Conservation (phyloP, 2,329 filamentous ascomycete genomes). For the Ophiosphaerella korrae region DNA sequence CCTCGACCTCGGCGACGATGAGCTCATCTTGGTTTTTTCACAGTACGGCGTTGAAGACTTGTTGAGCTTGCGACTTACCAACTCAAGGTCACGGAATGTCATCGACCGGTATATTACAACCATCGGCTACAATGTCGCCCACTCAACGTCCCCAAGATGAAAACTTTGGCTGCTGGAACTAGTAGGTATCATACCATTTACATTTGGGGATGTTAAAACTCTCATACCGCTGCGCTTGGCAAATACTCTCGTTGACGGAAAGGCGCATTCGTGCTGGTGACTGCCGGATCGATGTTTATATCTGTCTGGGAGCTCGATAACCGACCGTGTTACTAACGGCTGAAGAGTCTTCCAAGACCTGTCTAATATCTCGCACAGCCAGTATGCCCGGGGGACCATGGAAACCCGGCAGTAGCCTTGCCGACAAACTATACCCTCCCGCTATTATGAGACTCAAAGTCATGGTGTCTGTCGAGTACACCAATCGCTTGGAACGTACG, state of each 20-base stretch:
- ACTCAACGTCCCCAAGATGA: conserved; percentile 30
- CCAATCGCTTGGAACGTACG: conserved; percentile 15
- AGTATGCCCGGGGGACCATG: conserved; percentile 15
- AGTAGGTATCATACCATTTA: conserved; percentile 9
- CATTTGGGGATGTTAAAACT: conserved; percentile 28
- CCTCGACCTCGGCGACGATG: conserved; percentile 33
- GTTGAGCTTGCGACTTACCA: conserved; percentile 25
- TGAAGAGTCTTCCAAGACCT: conserved; percentile 34
- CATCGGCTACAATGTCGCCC: conserved; percentile 35
- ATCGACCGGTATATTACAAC: conserved; percentile 32
- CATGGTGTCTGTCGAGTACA: conserved; percentile 23
- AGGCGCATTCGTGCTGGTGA: too few relatives aligned
- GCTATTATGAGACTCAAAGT: conserved; percentile 21
- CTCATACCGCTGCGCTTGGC: conserved; percentile 38
- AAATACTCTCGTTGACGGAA: conserved; percentile 33
- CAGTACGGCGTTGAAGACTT: conserved; percentile 38
- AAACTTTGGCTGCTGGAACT: conserved; percentile 19
- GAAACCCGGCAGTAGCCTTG: conserved; percentile 11
- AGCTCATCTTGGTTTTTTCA: conserved; percentile 36
- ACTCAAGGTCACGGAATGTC: conserved; percentile 23
- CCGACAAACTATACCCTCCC: conserved; percentile 19
- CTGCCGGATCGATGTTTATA: too few relatives aligned
- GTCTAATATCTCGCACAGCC: conserved; percentile 29
- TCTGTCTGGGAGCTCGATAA: too few relatives aligned
- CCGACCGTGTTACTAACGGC: conserved; percentile 30